phyloP scores from a whole-genome alignment of 192 early-diverging fungal species.

The Coemansia sp. region DNA sequence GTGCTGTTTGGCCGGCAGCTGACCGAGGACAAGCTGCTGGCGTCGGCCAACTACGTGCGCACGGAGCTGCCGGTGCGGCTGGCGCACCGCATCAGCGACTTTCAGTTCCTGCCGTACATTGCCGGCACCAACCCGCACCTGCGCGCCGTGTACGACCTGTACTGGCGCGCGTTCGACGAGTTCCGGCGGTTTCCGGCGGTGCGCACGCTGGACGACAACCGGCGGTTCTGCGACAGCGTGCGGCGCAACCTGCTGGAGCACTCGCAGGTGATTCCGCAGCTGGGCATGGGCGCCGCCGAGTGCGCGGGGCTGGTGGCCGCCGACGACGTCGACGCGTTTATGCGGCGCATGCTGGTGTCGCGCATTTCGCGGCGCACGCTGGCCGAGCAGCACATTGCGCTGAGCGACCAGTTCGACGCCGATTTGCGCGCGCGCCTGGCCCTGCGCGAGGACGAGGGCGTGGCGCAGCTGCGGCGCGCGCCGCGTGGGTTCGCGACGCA shows the following conservation, averaged over 20 bases:
- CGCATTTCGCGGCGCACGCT: conserved; percentile 87
- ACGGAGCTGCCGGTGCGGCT: conserved; percentile 84
- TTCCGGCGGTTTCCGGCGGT: conserved; percentile 70
- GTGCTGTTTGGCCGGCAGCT: conserved; percentile 86
- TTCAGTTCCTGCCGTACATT: conserved; percentile 90
- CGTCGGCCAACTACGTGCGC: conserved; percentile 87
- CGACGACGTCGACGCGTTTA: conserved; percentile 73
- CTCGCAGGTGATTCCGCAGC: conserved; percentile 79
- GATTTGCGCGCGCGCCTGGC: conserved; percentile 35
- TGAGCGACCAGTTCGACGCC: conserved; percentile 61
- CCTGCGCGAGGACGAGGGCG: conserved; percentile 16
- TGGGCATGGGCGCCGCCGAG: conserved; percentile 84
- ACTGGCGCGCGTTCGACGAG: conserved; percentile 90
- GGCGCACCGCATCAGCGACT: conserved; percentile 88
- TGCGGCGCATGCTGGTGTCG: conserved; percentile 84
- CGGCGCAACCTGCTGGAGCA: conserved; percentile 73
- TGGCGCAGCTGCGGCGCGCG: conserved; percentile 41
- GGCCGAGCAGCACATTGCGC: conserved; percentile 87
- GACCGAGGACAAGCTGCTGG: conserved; percentile 75
- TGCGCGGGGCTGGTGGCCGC: conserved; percentile 64
- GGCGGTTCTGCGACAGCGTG: conserved; percentile 72
- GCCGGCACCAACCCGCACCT: conserved; percentile 92
- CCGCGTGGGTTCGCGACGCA: conserved; percentile 55
- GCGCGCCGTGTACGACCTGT: conserved; percentile 77
- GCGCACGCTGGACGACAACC: conserved; percentile 76